A percentile compares a stretch with the other conserved stretches of the same genome.
Evolutionary conservation across 768 basidiomycete species (phyloP).

Genomic region (Trametes maxima): DNA sequence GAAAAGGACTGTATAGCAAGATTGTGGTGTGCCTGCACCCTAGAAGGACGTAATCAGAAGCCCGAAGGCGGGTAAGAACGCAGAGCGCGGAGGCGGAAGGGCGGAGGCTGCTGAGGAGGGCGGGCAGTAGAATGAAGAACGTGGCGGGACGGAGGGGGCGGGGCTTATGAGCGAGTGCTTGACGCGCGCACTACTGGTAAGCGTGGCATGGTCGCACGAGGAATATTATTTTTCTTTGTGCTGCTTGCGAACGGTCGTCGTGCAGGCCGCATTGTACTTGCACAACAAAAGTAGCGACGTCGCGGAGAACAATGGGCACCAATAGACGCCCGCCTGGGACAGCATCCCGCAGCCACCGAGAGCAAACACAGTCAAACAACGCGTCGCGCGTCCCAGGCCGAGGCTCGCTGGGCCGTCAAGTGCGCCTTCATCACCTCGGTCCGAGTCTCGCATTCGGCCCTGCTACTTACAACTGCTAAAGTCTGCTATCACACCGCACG

Average conservation of each 20-base stretch:
- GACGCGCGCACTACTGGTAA: background rate
- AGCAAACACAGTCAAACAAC: conserved; percentile 11
- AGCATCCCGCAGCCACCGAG: conserved; percentile 18
- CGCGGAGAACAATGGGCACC: conserved; percentile 16
- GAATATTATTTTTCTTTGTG: conserved; percentile 9
- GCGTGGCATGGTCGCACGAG: conserved; percentile 6
- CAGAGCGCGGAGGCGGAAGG: conserved; percentile 9
- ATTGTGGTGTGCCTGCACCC: conserved; percentile 23
- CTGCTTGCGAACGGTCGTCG: conserved; percentile 4
- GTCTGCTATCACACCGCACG: too few relatives aligned
- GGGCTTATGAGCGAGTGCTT: conserved; percentile 15
- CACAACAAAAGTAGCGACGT: conserved; percentile 16
- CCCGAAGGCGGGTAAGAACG: conserved; percentile 14
- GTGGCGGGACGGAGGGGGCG: background rate
- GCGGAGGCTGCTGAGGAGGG: conserved; percentile 10
- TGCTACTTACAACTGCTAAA: too few relatives aligned
- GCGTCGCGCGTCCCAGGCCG: background rate
- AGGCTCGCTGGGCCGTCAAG: too few relatives aligned
- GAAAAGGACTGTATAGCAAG: conserved; percentile 16
- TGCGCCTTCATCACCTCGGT: too few relatives aligned
- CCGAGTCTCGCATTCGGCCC: too few relatives aligned
- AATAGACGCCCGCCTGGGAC: conserved; percentile 1
- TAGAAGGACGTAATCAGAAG: conserved; percentile 14
- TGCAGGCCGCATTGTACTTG: conserved; percentile 14
- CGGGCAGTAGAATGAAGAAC: conserved; percentile 18